A percentile compares a stretch with the other conserved stretches of the same genome.
Evolutionary conservation across 306 rosid genomes (phyloP).

Genomic region (Rubus parviflorus): DNA sequence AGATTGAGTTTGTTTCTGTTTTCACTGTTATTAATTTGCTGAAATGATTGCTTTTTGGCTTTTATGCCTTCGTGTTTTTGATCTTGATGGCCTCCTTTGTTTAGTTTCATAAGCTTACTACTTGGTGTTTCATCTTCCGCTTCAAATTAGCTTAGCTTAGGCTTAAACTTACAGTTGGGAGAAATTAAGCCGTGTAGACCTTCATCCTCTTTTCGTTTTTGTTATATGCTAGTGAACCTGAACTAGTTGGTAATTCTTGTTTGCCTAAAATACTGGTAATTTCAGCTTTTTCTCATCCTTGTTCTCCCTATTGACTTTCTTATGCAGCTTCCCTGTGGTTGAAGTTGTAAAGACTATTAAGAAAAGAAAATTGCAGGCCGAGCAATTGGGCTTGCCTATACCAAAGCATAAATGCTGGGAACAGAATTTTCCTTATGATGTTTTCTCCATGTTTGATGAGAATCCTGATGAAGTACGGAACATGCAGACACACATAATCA

Average conservation of each 20-base stretch:
- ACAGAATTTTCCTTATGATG: conserved; percentile 34
- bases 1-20: background rate
- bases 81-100: no score
- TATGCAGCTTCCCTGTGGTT: conserved; percentile 39
- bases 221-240: background rate
- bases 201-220: background rate
- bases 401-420: conserved; percentile 60
- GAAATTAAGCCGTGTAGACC: background rate
- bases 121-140: background rate
- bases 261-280: background rate
- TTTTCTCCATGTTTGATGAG: conserved; percentile 29
- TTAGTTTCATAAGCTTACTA: background rate
- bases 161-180: background rate
- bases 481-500: conserved; percentile 5
- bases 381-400: conserved; percentile 55
- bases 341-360: conserved; percentile 33
- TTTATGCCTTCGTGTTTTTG: background rate
- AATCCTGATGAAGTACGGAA: conserved; percentile 29
- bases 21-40: background rate
- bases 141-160: background rate
- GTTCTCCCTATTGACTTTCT: background rate
- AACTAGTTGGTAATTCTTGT: background rate
- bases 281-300: background rate
- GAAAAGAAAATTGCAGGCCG: conserved; percentile 66
- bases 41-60: background rate